These are phyloP conservation scores for Curvularia spicifera DNA, from an alignment of 2,329 filamentous ascomycete species.

Conservation along the genomic window DNA sequence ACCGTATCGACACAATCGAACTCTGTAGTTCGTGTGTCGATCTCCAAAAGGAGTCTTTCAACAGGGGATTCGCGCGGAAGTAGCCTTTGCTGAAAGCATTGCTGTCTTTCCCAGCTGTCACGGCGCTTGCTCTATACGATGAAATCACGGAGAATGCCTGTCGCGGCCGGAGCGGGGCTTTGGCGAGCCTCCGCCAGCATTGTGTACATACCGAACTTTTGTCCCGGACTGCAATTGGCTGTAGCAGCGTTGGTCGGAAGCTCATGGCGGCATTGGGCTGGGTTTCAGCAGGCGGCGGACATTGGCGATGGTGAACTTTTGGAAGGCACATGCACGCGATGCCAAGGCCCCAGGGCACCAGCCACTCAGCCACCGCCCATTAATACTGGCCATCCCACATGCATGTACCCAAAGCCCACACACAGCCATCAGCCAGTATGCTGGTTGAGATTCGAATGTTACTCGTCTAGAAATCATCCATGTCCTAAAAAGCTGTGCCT, in stretches of 20 bases:
- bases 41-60: constrained; percentile 42
- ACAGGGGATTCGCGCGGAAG: constrained; percentile 47
- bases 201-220: constrained; percentile 40
- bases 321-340: constrained; percentile 10
- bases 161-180: constrained; percentile 28
- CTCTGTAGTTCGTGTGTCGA: constrained; percentile 43
- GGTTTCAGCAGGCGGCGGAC: constrained; percentile 3
- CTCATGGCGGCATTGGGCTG: constrained; percentile 44
- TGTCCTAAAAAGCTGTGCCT: no score
- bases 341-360: constrained; percentile 13
- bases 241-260: constrained; percentile 43
- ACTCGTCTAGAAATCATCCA: no score
- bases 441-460: no score
- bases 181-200: constrained; percentile 43
- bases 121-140: constrained; percentile 37
- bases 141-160: constrained; percentile 39
- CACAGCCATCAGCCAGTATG: background rate
- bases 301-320: constrained; percentile 12
- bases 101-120: constrained; percentile 38
- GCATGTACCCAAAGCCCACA: background rate
- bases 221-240: constrained; percentile 39
- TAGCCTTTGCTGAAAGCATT: constrained; percentile 48
- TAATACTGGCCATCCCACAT: background rate
- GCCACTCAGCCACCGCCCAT: constrained; percentile 8
- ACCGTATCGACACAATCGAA: constrained; percentile 30